A percentile compares a stretch with the other conserved stretches of the same genome.
Evolutionary conservation across 2,329 filamentous ascomycete genomes (phyloP).

Genomic region (Parafenestella ontariensis): DNA sequence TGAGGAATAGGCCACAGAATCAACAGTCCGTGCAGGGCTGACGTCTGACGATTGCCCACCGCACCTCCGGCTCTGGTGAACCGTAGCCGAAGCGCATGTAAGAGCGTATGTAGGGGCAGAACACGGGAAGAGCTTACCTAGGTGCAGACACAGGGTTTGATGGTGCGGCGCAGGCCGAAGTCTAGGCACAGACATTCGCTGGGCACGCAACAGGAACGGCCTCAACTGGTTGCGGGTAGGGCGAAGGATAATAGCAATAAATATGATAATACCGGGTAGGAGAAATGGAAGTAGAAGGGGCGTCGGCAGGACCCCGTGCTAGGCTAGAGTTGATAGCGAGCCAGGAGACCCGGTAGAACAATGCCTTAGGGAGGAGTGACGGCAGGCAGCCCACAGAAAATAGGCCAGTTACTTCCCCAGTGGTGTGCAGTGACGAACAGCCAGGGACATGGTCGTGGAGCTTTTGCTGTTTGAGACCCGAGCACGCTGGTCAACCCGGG

Average conservation of each 20-base stretch:
- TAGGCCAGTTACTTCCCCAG: slow-evolving; percentile 26
- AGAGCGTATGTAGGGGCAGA: slow-evolving; percentile 29
- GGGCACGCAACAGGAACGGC: slow-evolving; percentile 30
- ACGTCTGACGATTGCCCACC: slow-evolving; percentile 43
- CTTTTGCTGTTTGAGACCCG: slow-evolving; percentile 47
- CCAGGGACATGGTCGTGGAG: slow-evolving; percentile 47
- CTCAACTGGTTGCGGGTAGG: slow-evolving; percentile 28
- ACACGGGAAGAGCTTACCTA: slow-evolving; percentile 35
- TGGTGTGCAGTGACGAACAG: slow-evolving; percentile 34
- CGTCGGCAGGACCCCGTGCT: slow-evolving; percentile 35
- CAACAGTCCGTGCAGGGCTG: slow-evolving; percentile 49
- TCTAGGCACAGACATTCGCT: slow-evolving; percentile 32
- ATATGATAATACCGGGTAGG: slow-evolving; percentile 37
- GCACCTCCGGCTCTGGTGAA: slow-evolving; percentile 42
- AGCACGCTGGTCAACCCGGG: slow-evolving; percentile 32
- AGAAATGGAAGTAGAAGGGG: slow-evolving; percentile 31
- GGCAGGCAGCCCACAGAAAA: neutral
- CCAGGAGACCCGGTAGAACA: slow-evolving; percentile 28
- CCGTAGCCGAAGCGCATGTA: slow-evolving; percentile 42
- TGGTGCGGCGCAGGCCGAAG: slow-evolving; percentile 40
- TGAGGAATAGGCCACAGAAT: slow-evolving; percentile 43
- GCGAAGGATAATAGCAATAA: slow-evolving; percentile 43
- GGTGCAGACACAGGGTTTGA: slow-evolving; percentile 32
- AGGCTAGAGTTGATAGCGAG: slow-evolving; percentile 33
- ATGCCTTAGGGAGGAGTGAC: slow-evolving; percentile 27